Evolutionary conservation across 1,139 yeast species (phyloP), one percentile per base, ranked within the genome.

Genomic region (Hyphopichia pseudoburtonii): DNA sequence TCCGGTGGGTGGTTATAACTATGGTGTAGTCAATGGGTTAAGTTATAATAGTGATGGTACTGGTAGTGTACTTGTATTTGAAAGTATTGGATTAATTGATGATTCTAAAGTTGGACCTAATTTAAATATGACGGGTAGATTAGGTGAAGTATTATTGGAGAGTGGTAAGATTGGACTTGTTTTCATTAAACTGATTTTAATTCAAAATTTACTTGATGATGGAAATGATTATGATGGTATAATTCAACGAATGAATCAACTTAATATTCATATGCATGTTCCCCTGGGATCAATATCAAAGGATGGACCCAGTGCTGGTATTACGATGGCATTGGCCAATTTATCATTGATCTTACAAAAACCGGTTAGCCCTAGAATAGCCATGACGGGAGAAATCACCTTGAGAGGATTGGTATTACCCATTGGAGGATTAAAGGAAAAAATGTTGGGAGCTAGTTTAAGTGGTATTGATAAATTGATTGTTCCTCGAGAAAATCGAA

Each of bases 321-420:
- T 87, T 30, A 87, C 97, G 3, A 87, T 89, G 80, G 85, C 96
- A 0, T 62, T 88, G 35, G 86, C 89, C 56, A 68, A 89, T 38
- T 64, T 89, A 32, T 87, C 96, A 0, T 66, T 86, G 40, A 73
- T 89, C 3, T 60, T 87, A 37, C 76, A 82, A 42, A 75, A 72
- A 42, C 82, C 89, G 0, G 85, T 88, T 10, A 82, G 86, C 5
- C 61, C 76, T 11, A 72, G 76, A 38, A 65, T 87, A 40, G 96
- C 97, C 40, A 86, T 89, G 96, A 89, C 97, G 0, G 97, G 97
- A 4, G 97, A 89, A 56, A 82, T 89, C 47, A 87, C 96, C 0
- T 70, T 89, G 17, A 71, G 96, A 26, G 96, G 97, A 2, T 77
- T 85, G 51, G 86, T 89, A 0, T 67, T 89, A 36, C 95, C 95